Percentiles rank a stretch among this genome's conserved stretches.
These are phyloP conservation scores for Diplodia sapinea DNA, from an alignment of 2,329 filamentous ascomycete genomes.

Conservation along the genomic window DNA sequence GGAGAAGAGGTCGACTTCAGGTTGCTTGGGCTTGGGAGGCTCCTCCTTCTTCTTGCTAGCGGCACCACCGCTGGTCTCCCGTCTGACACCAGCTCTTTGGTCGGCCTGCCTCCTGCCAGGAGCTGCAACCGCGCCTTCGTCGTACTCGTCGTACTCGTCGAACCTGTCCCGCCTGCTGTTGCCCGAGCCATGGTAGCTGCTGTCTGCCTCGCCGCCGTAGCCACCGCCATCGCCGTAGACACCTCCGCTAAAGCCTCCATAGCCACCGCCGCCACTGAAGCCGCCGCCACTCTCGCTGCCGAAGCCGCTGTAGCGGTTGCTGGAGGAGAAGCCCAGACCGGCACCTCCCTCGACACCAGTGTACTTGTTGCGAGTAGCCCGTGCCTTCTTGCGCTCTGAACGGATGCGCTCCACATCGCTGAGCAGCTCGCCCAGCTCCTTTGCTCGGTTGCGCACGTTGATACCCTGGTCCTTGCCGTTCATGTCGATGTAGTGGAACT, in stretches of 20 bases:
- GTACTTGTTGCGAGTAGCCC: constrained; percentile 90
- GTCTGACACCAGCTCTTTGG: constrained; percentile 44
- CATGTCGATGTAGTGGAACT: constrained; percentile 94
- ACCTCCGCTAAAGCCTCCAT: constrained; percentile 71
- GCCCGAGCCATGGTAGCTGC: constrained; percentile 66
- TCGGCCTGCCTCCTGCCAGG: constrained; percentile 60
- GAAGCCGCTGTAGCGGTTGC: constrained; percentile 83
- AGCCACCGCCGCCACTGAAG: constrained; percentile 52
- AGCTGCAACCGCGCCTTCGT: constrained; percentile 70
- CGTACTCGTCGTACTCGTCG: constrained; percentile 96
- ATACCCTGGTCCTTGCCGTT: constrained; percentile 99
- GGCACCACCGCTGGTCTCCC: constrained; percentile 42
- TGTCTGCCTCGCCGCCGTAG: constrained; percentile 74
- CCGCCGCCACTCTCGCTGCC: constrained; percentile 68
- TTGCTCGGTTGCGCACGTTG: constrained; percentile 95
- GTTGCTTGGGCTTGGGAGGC: constrained; percentile 79
- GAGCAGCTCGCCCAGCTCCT: constrained; percentile 92
- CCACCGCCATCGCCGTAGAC: constrained; percentile 97
- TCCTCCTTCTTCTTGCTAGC: constrained; percentile 65
- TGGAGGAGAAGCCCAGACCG: constrained; percentile 61
- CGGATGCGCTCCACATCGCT: constrained; percentile 87
- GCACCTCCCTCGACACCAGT: constrained; percentile 87
- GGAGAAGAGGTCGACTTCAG: constrained; percentile 90
- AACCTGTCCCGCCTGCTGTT: constrained; percentile 75
- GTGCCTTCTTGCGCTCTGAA: constrained; percentile 81